Conservation (phyloP, 805 yeast species). For the Saturnispora saitoi region DNA sequence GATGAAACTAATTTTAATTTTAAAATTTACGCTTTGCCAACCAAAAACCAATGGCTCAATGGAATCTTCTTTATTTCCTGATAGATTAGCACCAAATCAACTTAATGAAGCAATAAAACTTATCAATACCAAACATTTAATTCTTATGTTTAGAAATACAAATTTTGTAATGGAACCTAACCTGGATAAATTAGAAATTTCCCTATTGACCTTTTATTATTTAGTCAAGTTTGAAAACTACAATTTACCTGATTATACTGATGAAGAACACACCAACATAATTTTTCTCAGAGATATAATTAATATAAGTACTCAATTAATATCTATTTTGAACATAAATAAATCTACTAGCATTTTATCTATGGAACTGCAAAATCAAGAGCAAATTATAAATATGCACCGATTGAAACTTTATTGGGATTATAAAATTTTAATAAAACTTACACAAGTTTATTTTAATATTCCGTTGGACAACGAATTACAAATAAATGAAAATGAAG, state of each 20-base stretch:
- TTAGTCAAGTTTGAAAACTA: slow-evolving; percentile 33
- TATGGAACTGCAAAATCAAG: slow-evolving; percentile 4
- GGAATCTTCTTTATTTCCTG: slow-evolving; percentile 19
- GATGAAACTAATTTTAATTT: slow-evolving; percentile 43
- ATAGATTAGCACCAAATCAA: slow-evolving; percentile 23
- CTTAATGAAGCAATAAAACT: slow-evolving; percentile 28
- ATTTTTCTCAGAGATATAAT: slow-evolving; percentile 37
- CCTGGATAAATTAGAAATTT: slow-evolving; percentile 41
- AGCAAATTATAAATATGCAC: slow-evolving; percentile 22
- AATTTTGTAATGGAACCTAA: slow-evolving; percentile 39
- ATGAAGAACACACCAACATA: slow-evolving; percentile 26
- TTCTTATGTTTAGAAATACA: slow-evolving; percentile 39
- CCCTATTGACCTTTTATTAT: slow-evolving; percentile 40
- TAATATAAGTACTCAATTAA: slow-evolving; percentile 31
- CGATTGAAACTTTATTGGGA: slow-evolving; percentile 39
- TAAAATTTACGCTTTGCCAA: slow-evolving; percentile 39
- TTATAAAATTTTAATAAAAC: slow-evolving; percentile 28
- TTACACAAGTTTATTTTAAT: slow-evolving; percentile 25
- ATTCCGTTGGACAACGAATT: slow-evolving; percentile 13
- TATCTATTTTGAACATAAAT: slow-evolving; percentile 38
- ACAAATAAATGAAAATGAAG: slow-evolving; percentile 15
- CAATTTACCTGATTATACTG: slow-evolving; percentile 12
- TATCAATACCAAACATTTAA: slow-evolving; percentile 30
- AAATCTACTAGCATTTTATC: slow-evolving; percentile 11
- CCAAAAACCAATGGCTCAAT: slow-evolving; percentile 21